These are phyloP conservation scores for Trichoderma brevicompactum DNA, from an alignment of 2,329 filamentous ascomycete genomes.

Conservation along the genomic window DNA sequence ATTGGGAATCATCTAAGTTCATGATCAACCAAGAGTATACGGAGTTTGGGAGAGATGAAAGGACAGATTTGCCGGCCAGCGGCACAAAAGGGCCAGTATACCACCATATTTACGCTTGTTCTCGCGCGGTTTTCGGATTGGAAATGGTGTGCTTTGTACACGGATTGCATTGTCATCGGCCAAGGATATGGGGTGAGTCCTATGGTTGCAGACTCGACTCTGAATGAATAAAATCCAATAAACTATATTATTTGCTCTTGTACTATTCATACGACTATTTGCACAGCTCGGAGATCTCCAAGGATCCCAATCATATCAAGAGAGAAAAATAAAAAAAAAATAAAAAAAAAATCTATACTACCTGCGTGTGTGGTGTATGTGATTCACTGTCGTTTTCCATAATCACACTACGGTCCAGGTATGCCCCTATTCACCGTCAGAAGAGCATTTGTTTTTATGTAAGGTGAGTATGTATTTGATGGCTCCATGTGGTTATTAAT, in stretches of 20 bases:
- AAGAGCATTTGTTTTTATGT: background rate
- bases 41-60: constrained; percentile 22
- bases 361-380: background rate
- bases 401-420: background rate
- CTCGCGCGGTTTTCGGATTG: constrained; percentile 7
- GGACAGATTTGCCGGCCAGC: constrained; percentile 8
- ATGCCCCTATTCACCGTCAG: background rate
- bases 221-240: constrained; percentile 14
- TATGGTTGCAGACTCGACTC: background rate
- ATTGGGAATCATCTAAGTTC: constrained; percentile 9
- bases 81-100: constrained; percentile 24
- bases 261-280: background rate
- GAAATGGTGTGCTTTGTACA: constrained; percentile 20
- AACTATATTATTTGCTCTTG: background rate
- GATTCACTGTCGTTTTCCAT: constrained; percentile 3
- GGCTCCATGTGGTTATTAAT: too few relatives aligned
- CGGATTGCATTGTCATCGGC: constrained; percentile 12
- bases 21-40: background rate
- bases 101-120: constrained; percentile 17
- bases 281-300: too few relatives aligned
- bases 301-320: background rate
- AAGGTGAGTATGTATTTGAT: too few relatives aligned
- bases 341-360: too few relatives aligned
- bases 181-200: background rate
- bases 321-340: too few relatives aligned